A percentile compares a stretch with the other conserved stretches of the same genome.
Evolutionary conservation across 2,329 filamentous ascomycete species (phyloP).

Genomic region (Venturia aucupariae): DNA sequence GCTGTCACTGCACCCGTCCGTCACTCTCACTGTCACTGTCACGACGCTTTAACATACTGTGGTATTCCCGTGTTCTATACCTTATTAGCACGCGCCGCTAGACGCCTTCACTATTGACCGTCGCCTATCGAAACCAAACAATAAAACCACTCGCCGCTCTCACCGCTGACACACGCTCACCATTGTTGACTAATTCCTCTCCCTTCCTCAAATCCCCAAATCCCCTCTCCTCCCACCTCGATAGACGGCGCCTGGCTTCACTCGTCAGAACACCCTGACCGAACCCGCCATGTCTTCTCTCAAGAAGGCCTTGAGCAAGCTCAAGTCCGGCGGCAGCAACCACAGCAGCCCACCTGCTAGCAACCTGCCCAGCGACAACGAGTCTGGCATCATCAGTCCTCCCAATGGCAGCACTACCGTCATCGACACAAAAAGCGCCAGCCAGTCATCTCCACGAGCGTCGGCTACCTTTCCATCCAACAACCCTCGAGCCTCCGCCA

Average conservation of each 20-base stretch:
- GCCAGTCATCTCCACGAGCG: conserved; percentile 17
- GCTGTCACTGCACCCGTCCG: no score
- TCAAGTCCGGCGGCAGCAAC: conserved; percentile 27
- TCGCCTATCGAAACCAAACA: not conserved
- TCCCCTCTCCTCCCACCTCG: not conserved
- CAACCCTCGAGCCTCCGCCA: conserved; percentile 23
- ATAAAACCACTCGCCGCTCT: not conserved
- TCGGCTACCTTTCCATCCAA: conserved; percentile 19
- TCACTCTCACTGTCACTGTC: no score
- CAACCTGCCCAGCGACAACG: conserved; percentile 27
- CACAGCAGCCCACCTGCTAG: conserved; percentile 18
- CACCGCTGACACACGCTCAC: not conserved
- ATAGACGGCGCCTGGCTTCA: not conserved
- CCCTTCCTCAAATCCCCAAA: not conserved
- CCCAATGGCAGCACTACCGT: conserved; percentile 21
- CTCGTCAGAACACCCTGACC: not conserved
- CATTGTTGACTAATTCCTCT: not conserved
- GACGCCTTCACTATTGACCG: not conserved
- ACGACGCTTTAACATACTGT: no score
- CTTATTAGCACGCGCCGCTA: not conserved
- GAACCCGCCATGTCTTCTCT: conserved; percentile 28
- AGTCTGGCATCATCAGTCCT: conserved; percentile 25
- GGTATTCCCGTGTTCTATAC: no score
- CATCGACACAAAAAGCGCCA: conserved; percentile 13
- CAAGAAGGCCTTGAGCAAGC: conserved; percentile 37